Base-by-base conservation (phyloP, 148 eudicot species). In the Persicaria maculosa region DNA sequence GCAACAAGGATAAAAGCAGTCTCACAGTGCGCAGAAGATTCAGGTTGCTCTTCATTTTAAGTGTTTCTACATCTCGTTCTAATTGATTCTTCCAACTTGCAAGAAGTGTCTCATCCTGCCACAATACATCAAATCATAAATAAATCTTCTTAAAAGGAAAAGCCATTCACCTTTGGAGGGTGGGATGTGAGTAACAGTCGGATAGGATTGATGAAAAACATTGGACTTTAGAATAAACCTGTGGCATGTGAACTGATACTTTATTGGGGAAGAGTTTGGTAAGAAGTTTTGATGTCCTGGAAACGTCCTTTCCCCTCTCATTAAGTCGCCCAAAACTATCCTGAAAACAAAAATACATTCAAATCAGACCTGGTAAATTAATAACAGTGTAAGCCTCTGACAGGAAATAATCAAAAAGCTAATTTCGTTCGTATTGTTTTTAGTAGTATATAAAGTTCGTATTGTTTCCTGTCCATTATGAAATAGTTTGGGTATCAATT, bases 291-390 rank as follows among this genome's bases (percentile, higher is more conserved):
- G 89, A 81, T 75, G 92, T 78, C 82, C 90, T 91, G 58, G 98
- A 82, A 77, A 85, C 79, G 47, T 92, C 97, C 82, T 91, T 92
- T 48, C 93, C 88, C 77, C 86, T 88, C 50, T 94, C 97, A 81
- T 90, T 93, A 72, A 94, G 79, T 82, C 96, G 85, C 80, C 98
- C 98, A 79, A 94, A 89, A 87, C 96, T 87, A 80, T 94, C 98
- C 98, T 94, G 96, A 76, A 59, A 75, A 69, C 17, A 48, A 4
- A 7, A 62, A 73, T 40, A 69, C 20, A 75, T 19, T 75, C 70
- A 71, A 15, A 62, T 76, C 73, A 83, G 76, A 65, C 47, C 50
- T 72, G 72, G 65, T 22, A 36, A 61, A 22, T 31, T 61, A 61
- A 61, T 10, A 25, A 10, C 8, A 61, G 68, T 61, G 16, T 61